A percentile compares a stretch with the other conserved stretches of the same genome.
Conservation (phyloP, 2,329 filamentous ascomycete genomes). For the Juglanconis sp. region DNA sequence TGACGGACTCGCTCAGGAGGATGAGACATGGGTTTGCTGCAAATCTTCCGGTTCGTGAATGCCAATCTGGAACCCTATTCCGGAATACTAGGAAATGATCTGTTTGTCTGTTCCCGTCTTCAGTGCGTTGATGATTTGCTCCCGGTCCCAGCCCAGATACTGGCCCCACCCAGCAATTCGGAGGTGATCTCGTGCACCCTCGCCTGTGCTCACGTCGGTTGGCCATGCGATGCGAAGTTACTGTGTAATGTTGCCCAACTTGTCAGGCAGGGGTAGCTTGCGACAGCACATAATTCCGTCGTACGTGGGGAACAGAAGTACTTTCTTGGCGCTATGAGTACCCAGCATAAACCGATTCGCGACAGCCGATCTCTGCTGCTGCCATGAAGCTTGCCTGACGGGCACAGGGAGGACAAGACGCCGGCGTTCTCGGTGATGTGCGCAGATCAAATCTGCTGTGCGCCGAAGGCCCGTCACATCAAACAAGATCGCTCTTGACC, state of each 20-base stretch:
- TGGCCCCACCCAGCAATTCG: not conserved
- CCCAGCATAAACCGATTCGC: constrained; percentile 8
- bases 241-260: constrained; percentile 11
- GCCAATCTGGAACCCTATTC: too few relatives aligned
- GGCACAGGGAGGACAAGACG: constrained; percentile 9
- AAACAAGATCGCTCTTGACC: constrained; percentile 6
- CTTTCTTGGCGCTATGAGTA: not conserved
- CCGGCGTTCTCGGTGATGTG: constrained; percentile 5
- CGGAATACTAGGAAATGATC: too few relatives aligned
- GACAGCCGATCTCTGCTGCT: constrained; percentile 11
- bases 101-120: too few relatives aligned
- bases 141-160: too few relatives aligned
- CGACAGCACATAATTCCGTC: constrained; percentile 4
- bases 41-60: not conserved
- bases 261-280: constrained; percentile 16
- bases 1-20: too few relatives aligned
- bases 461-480: constrained; percentile 10
- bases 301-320: constrained; percentile 2
- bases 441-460: constrained; percentile 4
- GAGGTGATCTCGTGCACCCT: not conserved
- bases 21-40: not conserved
- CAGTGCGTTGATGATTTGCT: too few relatives aligned
- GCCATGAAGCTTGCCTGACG: constrained; percentile 1
- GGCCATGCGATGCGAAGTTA: constrained; percentile 7
- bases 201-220: constrained; percentile 3